Evolutionary conservation across 768 basidiomycete species (phyloP).

Genomic region (Butyriboletus loyo): DNA sequence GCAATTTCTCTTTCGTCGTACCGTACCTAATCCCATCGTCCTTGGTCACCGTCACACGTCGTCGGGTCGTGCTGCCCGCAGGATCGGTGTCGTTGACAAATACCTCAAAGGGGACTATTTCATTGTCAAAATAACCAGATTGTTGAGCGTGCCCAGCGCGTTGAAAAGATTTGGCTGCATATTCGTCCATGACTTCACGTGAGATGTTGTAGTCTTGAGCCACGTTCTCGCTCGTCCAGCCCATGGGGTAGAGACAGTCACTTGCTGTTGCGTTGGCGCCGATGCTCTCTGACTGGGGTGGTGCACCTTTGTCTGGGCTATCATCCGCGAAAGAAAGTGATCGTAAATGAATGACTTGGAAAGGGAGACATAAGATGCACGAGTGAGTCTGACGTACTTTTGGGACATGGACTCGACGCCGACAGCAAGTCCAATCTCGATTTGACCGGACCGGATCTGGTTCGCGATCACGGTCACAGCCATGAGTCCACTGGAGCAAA

Average conservation of each 20-base stretch:
- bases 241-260: slow-evolving; percentile 74
- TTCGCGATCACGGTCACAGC: slow-evolving; percentile 75
- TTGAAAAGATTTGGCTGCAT: slow-evolving; percentile 73
- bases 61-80: slow-evolving; percentile 40
- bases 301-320: slow-evolving; percentile 65
- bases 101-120: slow-evolving; percentile 77
- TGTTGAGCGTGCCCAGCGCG: slow-evolving; percentile 75
- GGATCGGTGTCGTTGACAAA: slow-evolving; percentile 60
- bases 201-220: slow-evolving; percentile 69
- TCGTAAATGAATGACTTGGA: neutral
- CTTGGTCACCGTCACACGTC: slow-evolving; percentile 51
- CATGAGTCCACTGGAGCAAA: slow-evolving; percentile 87
- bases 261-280: slow-evolving; percentile 50
- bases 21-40: slow-evolving; percentile 81
- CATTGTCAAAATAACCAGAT: slow-evolving; percentile 57
- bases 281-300: slow-evolving; percentile 59
- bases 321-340: neutral
- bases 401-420: slow-evolving; percentile 88
- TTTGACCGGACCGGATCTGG: slow-evolving; percentile 73
- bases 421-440: slow-evolving; percentile 74
- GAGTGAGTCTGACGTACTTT: slow-evolving; percentile 51
- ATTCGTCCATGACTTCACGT: slow-evolving; percentile 72
- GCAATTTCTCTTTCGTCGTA: slow-evolving; percentile 62
- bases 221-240: slow-evolving; percentile 88
- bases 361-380: no score